phyloP scores from a whole-genome alignment of 306 rosid genomes.

The Inga leiocalycina region DNA sequence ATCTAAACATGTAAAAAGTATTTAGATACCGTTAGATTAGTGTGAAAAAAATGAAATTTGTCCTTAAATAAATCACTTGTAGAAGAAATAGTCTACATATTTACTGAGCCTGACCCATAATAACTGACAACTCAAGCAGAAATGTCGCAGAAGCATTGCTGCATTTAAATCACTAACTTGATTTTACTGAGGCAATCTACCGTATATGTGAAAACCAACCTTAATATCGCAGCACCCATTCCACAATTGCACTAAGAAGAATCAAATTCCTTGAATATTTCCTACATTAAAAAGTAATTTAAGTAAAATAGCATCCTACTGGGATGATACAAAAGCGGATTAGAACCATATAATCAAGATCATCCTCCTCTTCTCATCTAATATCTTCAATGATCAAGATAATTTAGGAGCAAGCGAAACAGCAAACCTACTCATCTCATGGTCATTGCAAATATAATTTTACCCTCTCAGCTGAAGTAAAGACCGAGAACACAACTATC shows the following conservation, averaged over 20 bases:
- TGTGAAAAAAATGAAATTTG: not conserved
- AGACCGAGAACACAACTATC: not conserved
- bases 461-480: not conserved
- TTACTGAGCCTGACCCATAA: not conserved
- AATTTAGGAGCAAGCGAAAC: constrained; percentile 1
- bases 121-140: not conserved
- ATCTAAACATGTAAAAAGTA: not conserved
- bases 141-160: not conserved
- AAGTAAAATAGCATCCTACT: not conserved
- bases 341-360: not conserved
- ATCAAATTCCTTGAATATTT: constrained; percentile 6
- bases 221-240: constrained; percentile 19
- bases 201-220: not conserved
- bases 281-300: not conserved
- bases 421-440: not conserved
- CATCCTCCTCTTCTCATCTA: not conserved
- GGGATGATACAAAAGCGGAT: not conserved
- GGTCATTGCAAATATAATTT: not conserved
- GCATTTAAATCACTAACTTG: constrained; percentile 19
- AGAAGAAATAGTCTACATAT: not conserved
- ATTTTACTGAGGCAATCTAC: not conserved
- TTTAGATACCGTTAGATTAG: not conserved
- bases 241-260: not conserved
- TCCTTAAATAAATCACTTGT: constrained; percentile 10
- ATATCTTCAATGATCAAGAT: not conserved